Percentiles rank a stretch among this genome's conserved stretches.
Conservation (phyloP, 78 protist species). For the Cavenderia fasciculata region DNA sequence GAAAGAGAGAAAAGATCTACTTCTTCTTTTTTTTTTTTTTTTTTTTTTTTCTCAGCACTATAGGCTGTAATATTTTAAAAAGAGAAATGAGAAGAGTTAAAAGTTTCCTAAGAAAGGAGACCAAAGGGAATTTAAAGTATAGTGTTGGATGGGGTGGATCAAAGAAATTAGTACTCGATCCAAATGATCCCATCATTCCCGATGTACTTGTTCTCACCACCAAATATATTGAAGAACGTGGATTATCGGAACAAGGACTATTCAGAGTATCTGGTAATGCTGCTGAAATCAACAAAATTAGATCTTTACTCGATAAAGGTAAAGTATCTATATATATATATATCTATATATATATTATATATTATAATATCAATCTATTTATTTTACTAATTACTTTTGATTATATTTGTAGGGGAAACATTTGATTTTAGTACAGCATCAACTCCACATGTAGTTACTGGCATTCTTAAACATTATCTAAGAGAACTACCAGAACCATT, state of each 20-base stretch:
- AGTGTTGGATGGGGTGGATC: background rate
- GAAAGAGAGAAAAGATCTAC: background rate
- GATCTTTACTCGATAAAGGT: slow-evolving; percentile 11
- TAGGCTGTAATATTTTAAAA: background rate
- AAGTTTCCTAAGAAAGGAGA: slow-evolving; percentile 29
- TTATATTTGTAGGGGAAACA: background rate
- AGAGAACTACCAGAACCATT: slow-evolving; percentile 89
- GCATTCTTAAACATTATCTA: slow-evolving; percentile 77
- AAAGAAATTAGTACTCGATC: slow-evolving; percentile 13
- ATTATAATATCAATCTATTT: background rate
- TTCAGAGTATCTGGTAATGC: slow-evolving; percentile 46
- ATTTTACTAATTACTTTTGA: background rate
- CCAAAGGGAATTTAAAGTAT: slow-evolving; percentile 24
- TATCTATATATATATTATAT: background rate
- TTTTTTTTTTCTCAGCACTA: background rate
- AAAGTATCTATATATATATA: background rate
- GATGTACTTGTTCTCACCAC: background rate
- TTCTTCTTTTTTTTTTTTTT: background rate
- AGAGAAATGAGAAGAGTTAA: slow-evolving; percentile 36
- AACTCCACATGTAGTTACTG: slow-evolving; percentile 72
- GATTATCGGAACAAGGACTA: slow-evolving; percentile 22
- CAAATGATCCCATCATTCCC: slow-evolving; percentile 32
- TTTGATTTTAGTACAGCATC: background rate
- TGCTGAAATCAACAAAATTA: background rate
- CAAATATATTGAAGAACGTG: slow-evolving; percentile 24